Percentiles rank a stretch among this genome's conserved stretches.
Conservation (phyloP, 2,329 filamentous ascomycete species). For the Tolypocladium sp. region DNA sequence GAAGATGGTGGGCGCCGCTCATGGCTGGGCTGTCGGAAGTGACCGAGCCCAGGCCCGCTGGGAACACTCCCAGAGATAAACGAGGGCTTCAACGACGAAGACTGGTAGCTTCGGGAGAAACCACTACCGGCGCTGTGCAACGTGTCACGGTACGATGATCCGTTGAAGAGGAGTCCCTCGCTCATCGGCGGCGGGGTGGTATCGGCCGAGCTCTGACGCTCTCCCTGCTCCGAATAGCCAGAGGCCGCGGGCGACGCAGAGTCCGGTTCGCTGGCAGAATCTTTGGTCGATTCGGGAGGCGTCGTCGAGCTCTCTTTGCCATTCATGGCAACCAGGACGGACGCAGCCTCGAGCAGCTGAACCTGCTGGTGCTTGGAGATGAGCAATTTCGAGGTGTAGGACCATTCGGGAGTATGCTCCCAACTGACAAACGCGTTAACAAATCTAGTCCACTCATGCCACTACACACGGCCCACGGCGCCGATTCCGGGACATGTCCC, state of each 20-base stretch:
- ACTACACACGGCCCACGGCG: constrained; percentile 7
- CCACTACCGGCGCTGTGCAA: constrained; percentile 48
- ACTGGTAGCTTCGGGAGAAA: constrained; percentile 76
- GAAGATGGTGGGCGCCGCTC: constrained; percentile 73
- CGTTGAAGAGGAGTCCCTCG: constrained; percentile 51
- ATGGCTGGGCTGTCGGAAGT: constrained; percentile 66
- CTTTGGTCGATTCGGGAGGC: constrained; percentile 56
- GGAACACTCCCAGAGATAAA: constrained; percentile 36
- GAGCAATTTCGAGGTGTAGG: constrained; percentile 89
- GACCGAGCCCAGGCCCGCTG: constrained; percentile 36
- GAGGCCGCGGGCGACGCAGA: constrained; percentile 76
- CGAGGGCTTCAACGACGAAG: constrained; percentile 41
- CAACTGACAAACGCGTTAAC: constrained; percentile 53
- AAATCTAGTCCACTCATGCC: neutral
- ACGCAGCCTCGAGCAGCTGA: constrained; percentile 90
- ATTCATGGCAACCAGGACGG: constrained; percentile 92
- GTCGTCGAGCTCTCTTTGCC: constrained; percentile 43
- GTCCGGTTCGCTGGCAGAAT: constrained; percentile 69
- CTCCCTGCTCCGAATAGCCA: constrained; percentile 68
- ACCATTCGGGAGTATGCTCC: constrained; percentile 99
- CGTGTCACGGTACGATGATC: constrained; percentile 44
- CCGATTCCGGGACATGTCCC: constrained; percentile 2
- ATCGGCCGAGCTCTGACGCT: constrained; percentile 75
- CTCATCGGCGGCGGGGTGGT: constrained; percentile 82
- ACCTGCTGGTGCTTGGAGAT: constrained; percentile 99